Evolutionary conservation across 2,329 filamentous ascomycete genomes (phyloP).

Genomic region (Trichoderma breve): DNA sequence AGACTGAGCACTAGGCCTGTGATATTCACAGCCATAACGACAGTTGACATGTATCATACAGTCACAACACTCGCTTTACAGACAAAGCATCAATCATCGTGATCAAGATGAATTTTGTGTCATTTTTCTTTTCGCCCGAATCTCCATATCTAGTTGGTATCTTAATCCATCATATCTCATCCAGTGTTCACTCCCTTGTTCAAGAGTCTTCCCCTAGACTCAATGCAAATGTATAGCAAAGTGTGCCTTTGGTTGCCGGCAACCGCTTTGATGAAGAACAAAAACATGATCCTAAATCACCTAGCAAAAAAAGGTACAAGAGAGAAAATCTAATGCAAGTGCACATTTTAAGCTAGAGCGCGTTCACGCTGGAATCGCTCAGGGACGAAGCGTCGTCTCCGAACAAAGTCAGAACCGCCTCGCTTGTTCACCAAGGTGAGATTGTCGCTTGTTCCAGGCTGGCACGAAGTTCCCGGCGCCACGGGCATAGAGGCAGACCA

Average conservation of each 20-base stretch:
- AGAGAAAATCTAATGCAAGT: neutral
- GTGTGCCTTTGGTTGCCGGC: neutral
- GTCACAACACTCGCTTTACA: neutral
- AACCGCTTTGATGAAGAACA: neutral
- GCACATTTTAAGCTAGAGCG: neutral
- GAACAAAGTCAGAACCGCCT: neutral
- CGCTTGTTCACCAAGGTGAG: constrained; percentile 26
- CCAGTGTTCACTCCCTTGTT: neutral
- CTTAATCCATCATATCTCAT: neutral
- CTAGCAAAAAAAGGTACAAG: constrained; percentile 4
- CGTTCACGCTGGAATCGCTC: neutral
- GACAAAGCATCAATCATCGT: neutral
- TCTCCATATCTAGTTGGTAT: constrained; percentile 4
- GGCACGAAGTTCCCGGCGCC: constrained; percentile 54
- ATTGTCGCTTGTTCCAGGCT: constrained; percentile 28
- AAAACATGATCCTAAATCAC: neutral
- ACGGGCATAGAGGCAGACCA: constrained; percentile 52
- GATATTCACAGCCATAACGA: neutral
- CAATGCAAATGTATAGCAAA: neutral
- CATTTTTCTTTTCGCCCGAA: neutral
- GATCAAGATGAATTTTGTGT: neutral
- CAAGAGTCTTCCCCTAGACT: neutral
- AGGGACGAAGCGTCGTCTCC: neutral
- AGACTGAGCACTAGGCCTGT: neutral
- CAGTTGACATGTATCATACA: neutral